A percentile compares a stretch with the other conserved stretches of the same genome.
Conservation (phyloP, 352 stramenopile genomes). For the Phytophthora europaea region DNA sequence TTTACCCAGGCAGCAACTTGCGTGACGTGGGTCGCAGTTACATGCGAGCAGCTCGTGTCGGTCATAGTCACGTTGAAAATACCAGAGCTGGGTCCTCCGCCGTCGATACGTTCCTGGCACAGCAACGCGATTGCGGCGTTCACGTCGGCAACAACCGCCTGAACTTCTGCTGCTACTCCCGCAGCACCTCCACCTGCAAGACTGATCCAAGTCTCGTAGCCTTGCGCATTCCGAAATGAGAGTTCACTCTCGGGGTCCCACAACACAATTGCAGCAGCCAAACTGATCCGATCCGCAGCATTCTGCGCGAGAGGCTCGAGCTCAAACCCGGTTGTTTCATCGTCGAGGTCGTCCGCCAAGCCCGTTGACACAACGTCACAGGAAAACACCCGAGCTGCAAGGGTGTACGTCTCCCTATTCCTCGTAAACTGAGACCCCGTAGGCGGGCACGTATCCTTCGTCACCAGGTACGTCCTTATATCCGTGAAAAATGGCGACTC, state of each 20-base stretch:
- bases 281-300: constrained; percentile 35
- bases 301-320: constrained; percentile 35
- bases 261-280: constrained; percentile 47
- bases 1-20: constrained; percentile 53
- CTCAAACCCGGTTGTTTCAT: constrained; percentile 59
- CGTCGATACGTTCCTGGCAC: constrained; percentile 32
- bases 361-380: constrained; percentile 59
- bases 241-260: constrained; percentile 51
- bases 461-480: constrained; percentile 47
- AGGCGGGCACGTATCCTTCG: constrained; percentile 40
- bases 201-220: constrained; percentile 62
- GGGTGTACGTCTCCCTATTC: constrained; percentile 40
- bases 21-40: constrained; percentile 47
- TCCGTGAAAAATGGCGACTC: constrained; percentile 57
- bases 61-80: constrained; percentile 63
- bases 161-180: constrained; percentile 1
- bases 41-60: constrained; percentile 34
- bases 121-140: constrained; percentile 46
- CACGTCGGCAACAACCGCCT: constrained; percentile 37
- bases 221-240: constrained; percentile 57
- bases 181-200: constrained; percentile 11
- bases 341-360: constrained; percentile 55
- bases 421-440: constrained; percentile 39
- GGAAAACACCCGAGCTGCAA: constrained; percentile 47
- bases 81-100: constrained; percentile 46